Evolutionary conservation across 306 rosid species (phyloP).

Genomic region (Lablab purpureus): DNA sequence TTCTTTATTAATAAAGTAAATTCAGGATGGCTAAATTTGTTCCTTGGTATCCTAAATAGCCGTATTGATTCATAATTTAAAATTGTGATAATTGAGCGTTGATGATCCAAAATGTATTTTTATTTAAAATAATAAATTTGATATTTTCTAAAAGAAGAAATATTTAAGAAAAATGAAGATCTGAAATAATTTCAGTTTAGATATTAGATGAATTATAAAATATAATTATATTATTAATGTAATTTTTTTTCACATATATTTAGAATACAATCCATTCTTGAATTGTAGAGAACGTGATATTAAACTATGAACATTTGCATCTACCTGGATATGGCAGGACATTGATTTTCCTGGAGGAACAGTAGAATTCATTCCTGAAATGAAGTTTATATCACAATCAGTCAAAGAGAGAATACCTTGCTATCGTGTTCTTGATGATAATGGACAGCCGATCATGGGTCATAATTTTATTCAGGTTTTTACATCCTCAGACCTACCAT

Average conservation of each 20-base stretch:
- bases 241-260: not conserved
- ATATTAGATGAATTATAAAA: not conserved
- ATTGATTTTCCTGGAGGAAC: slow-evolving; percentile 86
- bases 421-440: slow-evolving; percentile 80
- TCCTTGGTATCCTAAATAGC: not conserved
- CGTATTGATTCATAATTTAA: not conserved
- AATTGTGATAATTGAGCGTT: not conserved
- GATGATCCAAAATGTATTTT: not conserved
- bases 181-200: slow-evolving; percentile 5
- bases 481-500: not conserved
- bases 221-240: not conserved
- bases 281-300: not conserved
- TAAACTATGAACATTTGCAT: slow-evolving; percentile 2
- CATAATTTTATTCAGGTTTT: slow-evolving; percentile 63
- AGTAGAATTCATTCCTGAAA: slow-evolving; percentile 63
- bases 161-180: slow-evolving; percentile 12
- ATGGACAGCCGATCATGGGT: slow-evolving; percentile 58
- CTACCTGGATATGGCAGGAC: slow-evolving; percentile 48
- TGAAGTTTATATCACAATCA: slow-evolving; percentile 67
- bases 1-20: not conserved
- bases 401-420: slow-evolving; percentile 59
- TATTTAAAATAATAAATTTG: not conserved
- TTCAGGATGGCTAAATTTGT: not conserved
- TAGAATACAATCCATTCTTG: not conserved
- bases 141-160: not conserved